Evolutionary conservation across 768 basidiomycete genomes (phyloP).

Genomic region (Rhizopogon vinicolor): DNA sequence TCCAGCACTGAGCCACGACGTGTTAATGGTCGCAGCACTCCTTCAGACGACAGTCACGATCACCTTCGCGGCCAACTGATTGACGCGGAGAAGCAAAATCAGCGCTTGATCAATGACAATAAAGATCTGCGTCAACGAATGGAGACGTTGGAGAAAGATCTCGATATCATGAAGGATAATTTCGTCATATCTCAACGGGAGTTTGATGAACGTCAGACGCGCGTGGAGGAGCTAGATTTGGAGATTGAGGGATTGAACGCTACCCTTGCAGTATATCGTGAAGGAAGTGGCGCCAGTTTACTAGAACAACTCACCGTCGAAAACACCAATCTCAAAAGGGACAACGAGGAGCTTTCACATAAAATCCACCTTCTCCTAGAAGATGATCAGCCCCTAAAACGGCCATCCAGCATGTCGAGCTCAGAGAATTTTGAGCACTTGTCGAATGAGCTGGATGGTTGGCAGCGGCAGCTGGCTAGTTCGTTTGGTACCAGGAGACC

Average conservation of each 20-base stretch:
- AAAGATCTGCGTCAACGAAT: conserved; percentile 71
- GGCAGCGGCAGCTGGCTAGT: conserved; percentile 80
- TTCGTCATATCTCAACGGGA: conserved; percentile 71
- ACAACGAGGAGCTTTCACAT: conserved; percentile 87
- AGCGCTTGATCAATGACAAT: conserved; percentile 69
- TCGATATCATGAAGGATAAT: conserved; percentile 64
- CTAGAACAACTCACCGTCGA: conserved; percentile 81
- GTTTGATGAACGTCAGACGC: conserved; percentile 69
- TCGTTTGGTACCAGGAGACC: conserved; percentile 73
- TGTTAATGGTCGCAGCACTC: conserved; percentile 75
- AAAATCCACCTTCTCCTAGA: conserved; percentile 88
- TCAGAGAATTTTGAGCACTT: conserved; percentile 83
- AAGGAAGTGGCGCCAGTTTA: conserved; percentile 71
- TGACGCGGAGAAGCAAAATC: conserved; percentile 74
- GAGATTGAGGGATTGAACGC: conserved; percentile 75
- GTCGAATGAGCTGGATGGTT: conserved; percentile 78
- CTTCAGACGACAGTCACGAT: conserved; percentile 69
- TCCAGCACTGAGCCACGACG: conserved; percentile 47
- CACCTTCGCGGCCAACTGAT: conserved; percentile 63
- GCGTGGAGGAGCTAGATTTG: conserved; percentile 75
- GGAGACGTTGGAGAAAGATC: conserved; percentile 69
- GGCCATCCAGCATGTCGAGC: conserved; percentile 71
- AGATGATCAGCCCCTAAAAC: conserved; percentile 77
- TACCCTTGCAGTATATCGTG: conserved; percentile 68
- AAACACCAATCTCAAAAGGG: conserved; percentile 71